phyloP scores from a whole-genome alignment of 2,329 filamentous ascomycete genomes.

The Verticillium dahliae region DNA sequence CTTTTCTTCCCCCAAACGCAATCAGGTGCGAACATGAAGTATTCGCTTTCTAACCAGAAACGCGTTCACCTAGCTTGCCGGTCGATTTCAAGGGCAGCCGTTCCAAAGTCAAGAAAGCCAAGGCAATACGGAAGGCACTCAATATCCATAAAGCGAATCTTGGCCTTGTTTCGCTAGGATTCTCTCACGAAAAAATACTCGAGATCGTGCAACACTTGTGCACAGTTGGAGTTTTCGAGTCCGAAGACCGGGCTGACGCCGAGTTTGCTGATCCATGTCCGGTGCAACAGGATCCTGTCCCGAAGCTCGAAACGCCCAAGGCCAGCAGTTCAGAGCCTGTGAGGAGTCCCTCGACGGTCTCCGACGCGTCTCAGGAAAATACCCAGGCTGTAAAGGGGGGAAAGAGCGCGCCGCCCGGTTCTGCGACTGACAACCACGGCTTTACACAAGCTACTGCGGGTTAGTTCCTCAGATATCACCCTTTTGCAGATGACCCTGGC shows the following conservation, averaged over 20 bases:
- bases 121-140: constrained; percentile 14
- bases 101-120: constrained; percentile 14
- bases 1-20: too few species aligned
- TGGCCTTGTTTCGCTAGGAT: constrained; percentile 2
- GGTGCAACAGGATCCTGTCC: constrained; percentile 15
- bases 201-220: constrained; percentile 17
- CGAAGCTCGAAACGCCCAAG: constrained; percentile 21
- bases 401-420: too few species aligned
- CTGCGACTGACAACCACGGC: too few species aligned
- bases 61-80: constrained; percentile 20
- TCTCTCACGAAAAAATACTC: constrained; percentile 11
- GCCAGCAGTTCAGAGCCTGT: constrained; percentile 17
- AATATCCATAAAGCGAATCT: constrained; percentile 10
- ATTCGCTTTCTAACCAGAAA: background rate
- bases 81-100: constrained; percentile 17
- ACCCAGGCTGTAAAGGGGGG: background rate
- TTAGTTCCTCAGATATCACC: too few species aligned
- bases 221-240: constrained; percentile 20
- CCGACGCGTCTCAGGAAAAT: background rate
- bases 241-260: constrained; percentile 22
- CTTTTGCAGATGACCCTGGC: too few species aligned
- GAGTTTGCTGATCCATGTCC: constrained; percentile 25
- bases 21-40: background rate
- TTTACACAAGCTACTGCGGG: too few species aligned
- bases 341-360: constrained; percentile 20